Evolutionary conservation across 2,329 filamentous ascomycete genomes (phyloP), one percentile per base, ranked within the genome.

Genomic region (Penicillium concentricum): DNA sequence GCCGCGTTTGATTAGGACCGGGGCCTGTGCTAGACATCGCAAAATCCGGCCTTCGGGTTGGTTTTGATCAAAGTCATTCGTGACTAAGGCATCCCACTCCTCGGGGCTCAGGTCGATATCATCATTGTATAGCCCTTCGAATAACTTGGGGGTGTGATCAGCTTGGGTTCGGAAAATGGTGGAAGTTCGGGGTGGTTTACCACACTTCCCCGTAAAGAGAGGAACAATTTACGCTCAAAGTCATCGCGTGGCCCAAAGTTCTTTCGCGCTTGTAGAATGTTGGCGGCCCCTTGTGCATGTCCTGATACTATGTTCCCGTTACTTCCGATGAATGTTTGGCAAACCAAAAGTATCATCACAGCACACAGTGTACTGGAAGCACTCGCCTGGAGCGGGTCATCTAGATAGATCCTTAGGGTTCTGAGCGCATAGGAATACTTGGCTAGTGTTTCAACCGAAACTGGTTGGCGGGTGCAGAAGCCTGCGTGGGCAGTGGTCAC

Each of bases 301-400:
- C 72, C 70, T 10, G 68, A 65, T 57, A 52, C 61, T 10, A 44
- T 48, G 15, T 44, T 51, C 4, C 38, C 61, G 5, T 41, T 44
- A 5, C 45, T 37, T 2, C 69, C 70, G 47, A 64, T 56, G 28
- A 71, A 67, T 49, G 61, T 51, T 59, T 72, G 67, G 41, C 69
- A 72, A 13, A 75, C 63, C 41, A 75, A 46, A 7, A 77, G 49
- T 13, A 77, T 24, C 64, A 71, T 70, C 0, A 77, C 71, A 1
- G 75, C 72, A 47, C 72, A 72, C 4, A 77, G 61, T 4, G 74
- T 76, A 30, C 72, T 69, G 0, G 72, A 63, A 6, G 66, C 56
- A 5, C 60, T 58, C 8, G 74, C 74, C 59, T 71, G 70, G 22
- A 51, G 41, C 7, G 65, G 67, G 26, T 76, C 66, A 54, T 73